Percentiles rank a stretch among this genome's conserved stretches.
Evolutionary conservation across 768 basidiomycete genomes (phyloP).

Genomic region (Pulveroboletus sp.): DNA sequence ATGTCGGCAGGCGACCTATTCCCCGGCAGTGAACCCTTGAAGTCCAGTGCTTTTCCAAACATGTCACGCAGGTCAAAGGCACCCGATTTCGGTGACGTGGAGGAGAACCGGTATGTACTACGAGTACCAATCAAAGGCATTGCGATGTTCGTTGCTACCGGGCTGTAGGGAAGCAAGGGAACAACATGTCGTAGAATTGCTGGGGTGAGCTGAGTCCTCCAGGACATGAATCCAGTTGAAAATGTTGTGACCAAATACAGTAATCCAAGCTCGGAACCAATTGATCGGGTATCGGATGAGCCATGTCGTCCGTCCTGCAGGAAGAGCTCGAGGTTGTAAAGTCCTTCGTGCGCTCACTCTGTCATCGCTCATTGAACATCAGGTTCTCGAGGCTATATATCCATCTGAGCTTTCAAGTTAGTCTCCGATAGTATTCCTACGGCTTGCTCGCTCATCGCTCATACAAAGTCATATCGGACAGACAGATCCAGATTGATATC

Average conservation of each 20-base stretch:
- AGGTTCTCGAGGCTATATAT: conserved; percentile 96
- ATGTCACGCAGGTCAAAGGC: conserved; percentile 12
- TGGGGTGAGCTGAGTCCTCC: conserved; percentile 13
- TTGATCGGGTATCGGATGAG: conserved; percentile 27
- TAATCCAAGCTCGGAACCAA: conserved; percentile 15
- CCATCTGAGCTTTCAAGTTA: conserved; percentile 89
- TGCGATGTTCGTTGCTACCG: not conserved
- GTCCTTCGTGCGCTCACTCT: conserved; percentile 6
- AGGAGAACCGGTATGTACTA: conserved; percentile 5
- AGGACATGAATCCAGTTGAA: conserved; percentile 18
- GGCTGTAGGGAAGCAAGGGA: not conserved
- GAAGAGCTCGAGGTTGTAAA: conserved; percentile 86
- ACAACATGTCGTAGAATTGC: conserved; percentile 11
- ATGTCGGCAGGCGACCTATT: conserved; percentile 33
- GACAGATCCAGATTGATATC: conserved; percentile 76
- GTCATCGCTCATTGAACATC: conserved; percentile 12
- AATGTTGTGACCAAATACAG: conserved; percentile 14
- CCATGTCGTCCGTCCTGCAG: conserved; percentile 61
- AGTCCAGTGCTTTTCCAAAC: conserved; percentile 14
- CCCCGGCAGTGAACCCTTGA: conserved; percentile 12
- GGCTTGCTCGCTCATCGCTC: conserved; percentile 44
- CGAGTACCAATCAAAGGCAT: conserved; percentile 6
- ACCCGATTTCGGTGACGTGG: not conserved
- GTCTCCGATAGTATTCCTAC: conserved; percentile 42
- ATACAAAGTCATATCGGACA: conserved; percentile 79